Evolutionary conservation across 768 basidiomycete species (phyloP).

Genomic region (Crepidotus variabilis): DNA sequence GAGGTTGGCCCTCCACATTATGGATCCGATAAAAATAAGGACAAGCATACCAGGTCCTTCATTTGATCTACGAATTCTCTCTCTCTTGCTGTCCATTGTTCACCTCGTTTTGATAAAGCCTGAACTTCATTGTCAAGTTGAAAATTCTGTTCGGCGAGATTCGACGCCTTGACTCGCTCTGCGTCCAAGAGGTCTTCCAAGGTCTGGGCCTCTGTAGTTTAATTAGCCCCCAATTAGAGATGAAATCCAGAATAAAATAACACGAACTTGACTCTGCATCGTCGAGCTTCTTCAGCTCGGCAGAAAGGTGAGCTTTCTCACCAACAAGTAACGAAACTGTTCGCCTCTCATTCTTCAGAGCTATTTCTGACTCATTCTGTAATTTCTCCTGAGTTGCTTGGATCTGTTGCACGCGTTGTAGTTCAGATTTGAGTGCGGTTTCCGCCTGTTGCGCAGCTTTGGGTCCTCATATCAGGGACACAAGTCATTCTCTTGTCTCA

Average conservation of each 20-base stretch:
- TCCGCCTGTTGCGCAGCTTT: constrained; percentile 32
- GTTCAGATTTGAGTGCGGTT: constrained; percentile 30
- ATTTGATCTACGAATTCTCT: constrained; percentile 49
- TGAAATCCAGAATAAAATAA: neutral
- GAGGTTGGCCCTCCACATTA: constrained; percentile 13
- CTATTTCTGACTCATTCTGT: constrained; percentile 28
- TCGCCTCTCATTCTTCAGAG: constrained; percentile 56
- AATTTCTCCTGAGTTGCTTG: constrained; percentile 26
- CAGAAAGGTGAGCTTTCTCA: constrained; percentile 59
- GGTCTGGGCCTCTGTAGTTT: constrained; percentile 37
- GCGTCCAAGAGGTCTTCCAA: constrained; percentile 36
- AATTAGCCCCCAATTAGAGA: constrained; percentile 4
- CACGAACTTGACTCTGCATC: constrained; percentile 59
- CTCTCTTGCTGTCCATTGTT: constrained; percentile 44
- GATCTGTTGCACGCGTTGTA: constrained; percentile 23
- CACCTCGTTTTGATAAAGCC: constrained; percentile 33
- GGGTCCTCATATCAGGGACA: neutral
- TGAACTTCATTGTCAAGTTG: constrained; percentile 37
- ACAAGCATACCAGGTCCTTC: constrained; percentile 47
- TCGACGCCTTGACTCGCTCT: constrained; percentile 37
- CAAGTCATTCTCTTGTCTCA: constrained; percentile 3
- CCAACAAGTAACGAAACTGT: constrained; percentile 76
- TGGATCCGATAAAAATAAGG: neutral
- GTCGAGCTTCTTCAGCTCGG: constrained; percentile 57
- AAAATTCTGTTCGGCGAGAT: constrained; percentile 37